Base-by-base conservation (phyloP, 1,139 yeast species). In the Candida buenavistaensis region DNA sequence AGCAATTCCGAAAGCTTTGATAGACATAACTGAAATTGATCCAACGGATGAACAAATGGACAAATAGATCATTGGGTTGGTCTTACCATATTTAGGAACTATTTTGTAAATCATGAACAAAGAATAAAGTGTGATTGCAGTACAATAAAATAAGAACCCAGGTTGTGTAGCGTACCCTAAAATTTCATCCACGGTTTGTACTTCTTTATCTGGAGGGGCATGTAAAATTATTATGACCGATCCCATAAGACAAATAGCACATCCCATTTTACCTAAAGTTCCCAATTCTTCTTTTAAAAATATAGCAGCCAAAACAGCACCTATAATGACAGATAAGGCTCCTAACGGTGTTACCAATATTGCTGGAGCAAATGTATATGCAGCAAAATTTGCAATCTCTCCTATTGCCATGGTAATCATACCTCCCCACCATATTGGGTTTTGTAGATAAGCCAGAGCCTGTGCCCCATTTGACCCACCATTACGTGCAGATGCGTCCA, bases 341-440 rank as follows among this genome's bases (percentile, higher is more conserved):
- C 97, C 97, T 38, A 88, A 68, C 3, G 96, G 97, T 3, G 96
- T 89, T 28, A 88, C 96, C 48, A 88, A 63, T 45, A 89, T 86
- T 1, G 96, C 95, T 2, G 96, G 96, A 0, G 97, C 96, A 71
- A 88, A 88, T 1, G 96, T 89, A 54, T 88, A 88, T 1, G 97
- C 97, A 9, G 96, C 96, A 57, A 88, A 88, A 57, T 88, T 88
- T 38, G 96, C 96, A 30, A 88, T 65, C 57, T 88, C 97, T 4
- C 97, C 97, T 23, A 88, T 62, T 2, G 94, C 95, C 97, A 88
- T 89, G 36, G 94, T 79, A 23, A 80, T 52, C 76, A 89, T 88
- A 11, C 97, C 97, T 0, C 94, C 88, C 89, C 96, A 86, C 97
- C 97, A 88, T 30, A 87, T 77, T 7, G 97, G 96, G 55, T 86